These are phyloP conservation scores for Alopecurus myosuroides DNA, from an alignment of 176 grass and related monocot genomes.

Conservation along the genomic window DNA sequence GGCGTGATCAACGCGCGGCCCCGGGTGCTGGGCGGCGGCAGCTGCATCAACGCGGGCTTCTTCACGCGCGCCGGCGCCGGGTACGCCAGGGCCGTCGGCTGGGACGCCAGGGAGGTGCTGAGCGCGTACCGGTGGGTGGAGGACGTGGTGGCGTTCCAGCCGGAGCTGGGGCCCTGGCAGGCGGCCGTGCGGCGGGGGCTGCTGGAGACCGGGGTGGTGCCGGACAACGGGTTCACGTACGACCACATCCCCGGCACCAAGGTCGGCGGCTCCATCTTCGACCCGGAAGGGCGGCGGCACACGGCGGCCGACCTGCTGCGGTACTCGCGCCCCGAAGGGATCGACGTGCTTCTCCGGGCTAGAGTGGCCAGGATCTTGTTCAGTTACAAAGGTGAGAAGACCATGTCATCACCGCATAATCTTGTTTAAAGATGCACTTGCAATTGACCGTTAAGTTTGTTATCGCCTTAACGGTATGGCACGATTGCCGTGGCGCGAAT, in stretches of 20 bases:
- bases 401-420: not conserved
- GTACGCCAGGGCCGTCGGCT: constrained; percentile 38
- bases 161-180: constrained; percentile 46
- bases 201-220: constrained; percentile 47
- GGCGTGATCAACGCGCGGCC: constrained; percentile 78
- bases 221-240: constrained; percentile 53
- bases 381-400: constrained; percentile 23
- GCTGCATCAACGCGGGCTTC: constrained; percentile 89
- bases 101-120: constrained; percentile 43
- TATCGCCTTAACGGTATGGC: not conserved
- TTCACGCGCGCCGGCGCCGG: constrained; percentile 60
- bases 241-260: constrained; percentile 63
- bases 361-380: constrained; percentile 45
- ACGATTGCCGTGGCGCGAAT: not conserved
- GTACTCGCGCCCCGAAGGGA: constrained; percentile 25
- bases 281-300: constrained; percentile 32
- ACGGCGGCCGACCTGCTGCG: constrained; percentile 55
- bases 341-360: constrained; percentile 42
- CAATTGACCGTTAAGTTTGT: not conserved
- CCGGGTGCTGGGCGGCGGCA: constrained; percentile 82
- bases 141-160: constrained; percentile 50
- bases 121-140: constrained; percentile 72
- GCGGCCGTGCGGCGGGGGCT: constrained; percentile 38
- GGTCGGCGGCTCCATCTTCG: constrained; percentile 57
- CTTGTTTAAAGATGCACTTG: not conserved